phyloP scores from a whole-genome alignment of 1,284 basidiomycete genomes.

The Pterulicium gracile region DNA sequence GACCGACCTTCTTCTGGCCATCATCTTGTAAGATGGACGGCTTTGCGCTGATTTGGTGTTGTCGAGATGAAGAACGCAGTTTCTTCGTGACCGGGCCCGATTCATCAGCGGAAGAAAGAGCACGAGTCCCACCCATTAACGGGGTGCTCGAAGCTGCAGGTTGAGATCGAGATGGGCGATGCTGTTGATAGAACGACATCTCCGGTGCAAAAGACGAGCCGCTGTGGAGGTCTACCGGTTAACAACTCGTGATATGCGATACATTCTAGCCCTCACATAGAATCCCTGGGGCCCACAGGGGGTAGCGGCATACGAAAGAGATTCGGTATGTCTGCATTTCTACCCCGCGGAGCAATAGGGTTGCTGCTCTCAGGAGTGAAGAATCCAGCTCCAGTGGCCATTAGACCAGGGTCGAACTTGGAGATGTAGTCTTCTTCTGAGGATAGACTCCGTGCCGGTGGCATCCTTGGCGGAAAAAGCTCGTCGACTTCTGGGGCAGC shows the following conservation, averaged over 20 bases:
- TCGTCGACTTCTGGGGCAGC: slow-evolving; percentile 56
- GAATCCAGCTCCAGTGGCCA: slow-evolving; percentile 54
- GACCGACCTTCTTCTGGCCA: slow-evolving; percentile 74
- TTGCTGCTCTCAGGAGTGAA: slow-evolving; percentile 65
- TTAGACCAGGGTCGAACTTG: slow-evolving; percentile 30
- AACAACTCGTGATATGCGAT: slow-evolving; percentile 7
- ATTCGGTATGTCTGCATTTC: slow-evolving; percentile 39
- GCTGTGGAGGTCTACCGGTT: slow-evolving; percentile 45
- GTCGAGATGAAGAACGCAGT: slow-evolving; percentile 51
- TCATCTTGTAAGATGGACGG: slow-evolving; percentile 52
- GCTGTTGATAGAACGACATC: slow-evolving; percentile 44
- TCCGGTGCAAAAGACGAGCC: slow-evolving; percentile 49
- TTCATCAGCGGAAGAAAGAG: slow-evolving; percentile 72
- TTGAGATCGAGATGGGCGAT: slow-evolving; percentile 28
- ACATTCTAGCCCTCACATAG: slow-evolving; percentile 35
- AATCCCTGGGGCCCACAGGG: slow-evolving; percentile 39
- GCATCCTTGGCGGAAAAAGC: slow-evolving; percentile 54
- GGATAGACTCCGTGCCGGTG: slow-evolving; percentile 40
- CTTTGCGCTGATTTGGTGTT: slow-evolving; percentile 39
- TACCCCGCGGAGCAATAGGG: slow-evolving; percentile 41
- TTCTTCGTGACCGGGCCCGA: slow-evolving; percentile 66
- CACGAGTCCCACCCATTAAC: slow-evolving; percentile 42
- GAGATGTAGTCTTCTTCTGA: slow-evolving; percentile 27
- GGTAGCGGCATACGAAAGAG: slow-evolving; percentile 47
- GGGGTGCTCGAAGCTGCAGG: slow-evolving; percentile 25